phyloP scores from a whole-genome alignment of 169 alveolate genomes.

The Plasmodium vinckei region DNA sequence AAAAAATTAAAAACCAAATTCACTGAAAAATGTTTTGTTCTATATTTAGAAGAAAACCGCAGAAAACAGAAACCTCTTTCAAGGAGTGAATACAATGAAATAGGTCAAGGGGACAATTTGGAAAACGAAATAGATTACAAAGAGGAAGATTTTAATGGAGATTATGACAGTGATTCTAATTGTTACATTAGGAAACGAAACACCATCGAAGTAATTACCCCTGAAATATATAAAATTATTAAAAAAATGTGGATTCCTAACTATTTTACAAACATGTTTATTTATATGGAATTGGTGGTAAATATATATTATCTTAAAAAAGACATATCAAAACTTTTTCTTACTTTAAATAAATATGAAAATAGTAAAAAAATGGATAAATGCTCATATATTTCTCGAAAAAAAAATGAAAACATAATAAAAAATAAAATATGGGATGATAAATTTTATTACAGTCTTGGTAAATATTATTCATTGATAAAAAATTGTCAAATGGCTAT shows the following conservation, averaged over 20 bases:
- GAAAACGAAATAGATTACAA: not conserved
- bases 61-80: too few species aligned
- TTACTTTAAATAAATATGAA: not conserved
- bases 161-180: too few species aligned
- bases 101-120: not conserved
- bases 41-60: conserved; percentile 5
- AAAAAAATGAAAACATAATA: not conserved
- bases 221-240: conserved; percentile 5
- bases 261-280: conserved; percentile 30
- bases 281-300: conserved; percentile 39
- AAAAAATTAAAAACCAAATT: conserved; percentile 9
- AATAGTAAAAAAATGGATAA: conserved; percentile 10
- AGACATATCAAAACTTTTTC: conserved; percentile 1
- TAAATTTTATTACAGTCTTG: conserved; percentile 19
- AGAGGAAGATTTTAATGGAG: not conserved
- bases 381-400: too few species aligned
- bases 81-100: too few species aligned
- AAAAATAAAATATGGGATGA: conserved; percentile 3
- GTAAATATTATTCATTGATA: conserved; percentile 36
- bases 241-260: conserved; percentile 24
- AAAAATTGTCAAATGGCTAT: conserved; percentile 16
- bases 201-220: too few species aligned
- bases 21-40: conserved; percentile 11
- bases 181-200: too few species aligned
- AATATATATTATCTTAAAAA: conserved; percentile 35